These are phyloP conservation scores for Chrysosporium queenslandicum DNA, from an alignment of 2,329 filamentous ascomycete genomes.

Conservation along the genomic window DNA sequence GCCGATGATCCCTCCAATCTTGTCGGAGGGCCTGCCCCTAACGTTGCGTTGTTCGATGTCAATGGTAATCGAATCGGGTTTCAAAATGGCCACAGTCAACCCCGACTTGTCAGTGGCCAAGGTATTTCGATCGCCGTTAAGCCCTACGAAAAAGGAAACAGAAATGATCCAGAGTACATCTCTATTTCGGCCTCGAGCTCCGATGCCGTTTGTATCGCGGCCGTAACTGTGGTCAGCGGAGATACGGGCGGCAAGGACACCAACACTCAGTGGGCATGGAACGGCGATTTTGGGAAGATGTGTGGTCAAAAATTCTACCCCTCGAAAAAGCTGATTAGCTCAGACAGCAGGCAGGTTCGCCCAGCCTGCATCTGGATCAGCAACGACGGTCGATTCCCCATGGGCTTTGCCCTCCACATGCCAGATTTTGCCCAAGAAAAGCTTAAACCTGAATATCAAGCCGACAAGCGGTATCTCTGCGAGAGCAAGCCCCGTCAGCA, in stretches of 20 bases:
- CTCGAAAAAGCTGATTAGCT: slow-evolving; percentile 14
- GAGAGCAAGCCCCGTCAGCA: neutral
- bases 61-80: slow-evolving; percentile 5
- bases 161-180: slow-evolving; percentile 1
- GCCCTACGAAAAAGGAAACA: neutral
- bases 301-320: slow-evolving; percentile 21
- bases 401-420: slow-evolving; percentile 5
- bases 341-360: slow-evolving; percentile 1
- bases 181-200: neutral
- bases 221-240: neutral
- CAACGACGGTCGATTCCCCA: neutral
- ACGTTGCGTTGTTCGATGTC: slow-evolving; percentile 5
- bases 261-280: slow-evolving; percentile 10
- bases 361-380: slow-evolving; percentile 10
- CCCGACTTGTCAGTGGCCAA: neutral
- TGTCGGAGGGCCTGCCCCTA: no score
- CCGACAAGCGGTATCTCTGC: neutral
- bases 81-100: neutral
- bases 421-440: slow-evolving; percentile 2
- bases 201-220: slow-evolving; percentile 5
- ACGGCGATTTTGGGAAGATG: slow-evolving; percentile 18
- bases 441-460: neutral
- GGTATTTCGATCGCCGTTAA: neutral
- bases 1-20: no score
- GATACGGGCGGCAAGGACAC: no score